Conservation (phyloP, 192 early-diverging fungal species). For the Podila minutissima region DNA sequence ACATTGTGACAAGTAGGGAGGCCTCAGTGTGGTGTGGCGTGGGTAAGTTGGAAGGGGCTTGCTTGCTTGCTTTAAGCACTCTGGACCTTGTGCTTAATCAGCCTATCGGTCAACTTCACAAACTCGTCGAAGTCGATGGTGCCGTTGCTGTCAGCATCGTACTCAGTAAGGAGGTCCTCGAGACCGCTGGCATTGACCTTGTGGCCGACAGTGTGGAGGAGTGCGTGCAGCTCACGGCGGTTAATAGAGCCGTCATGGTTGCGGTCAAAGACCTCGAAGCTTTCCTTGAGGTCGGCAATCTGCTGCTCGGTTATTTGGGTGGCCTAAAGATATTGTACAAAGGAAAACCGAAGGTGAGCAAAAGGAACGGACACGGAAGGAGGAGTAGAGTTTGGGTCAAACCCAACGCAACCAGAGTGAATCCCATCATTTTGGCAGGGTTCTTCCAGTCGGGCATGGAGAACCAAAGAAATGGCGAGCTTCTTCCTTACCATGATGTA, state of each 20-base stretch:
- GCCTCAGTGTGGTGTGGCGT: too few species aligned
- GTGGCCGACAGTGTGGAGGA: constrained; percentile 47
- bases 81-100: constrained; percentile 34
- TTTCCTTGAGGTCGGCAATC: constrained; percentile 30
- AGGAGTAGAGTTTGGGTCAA: background rate
- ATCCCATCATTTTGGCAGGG: background rate
- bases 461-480: background rate
- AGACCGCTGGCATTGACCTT: constrained; percentile 26
- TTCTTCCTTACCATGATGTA: constrained; percentile 8
- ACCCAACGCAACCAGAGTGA: background rate
- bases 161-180: constrained; percentile 17
- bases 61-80: background rate
- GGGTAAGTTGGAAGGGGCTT: background rate
- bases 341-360: background rate
- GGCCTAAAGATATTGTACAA: background rate
- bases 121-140: constrained; percentile 39
- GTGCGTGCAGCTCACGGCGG: constrained; percentile 30
- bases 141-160: constrained; percentile 24
- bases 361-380: background rate
- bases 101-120: background rate
- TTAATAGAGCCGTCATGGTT: constrained; percentile 27
- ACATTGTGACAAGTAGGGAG: background rate
- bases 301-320: constrained; percentile 4
- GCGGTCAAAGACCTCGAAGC: constrained; percentile 46
- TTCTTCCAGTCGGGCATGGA: background rate